Base-by-base conservation (phyloP, 441 rosid genomes). In the Kokia cookei region DNA sequence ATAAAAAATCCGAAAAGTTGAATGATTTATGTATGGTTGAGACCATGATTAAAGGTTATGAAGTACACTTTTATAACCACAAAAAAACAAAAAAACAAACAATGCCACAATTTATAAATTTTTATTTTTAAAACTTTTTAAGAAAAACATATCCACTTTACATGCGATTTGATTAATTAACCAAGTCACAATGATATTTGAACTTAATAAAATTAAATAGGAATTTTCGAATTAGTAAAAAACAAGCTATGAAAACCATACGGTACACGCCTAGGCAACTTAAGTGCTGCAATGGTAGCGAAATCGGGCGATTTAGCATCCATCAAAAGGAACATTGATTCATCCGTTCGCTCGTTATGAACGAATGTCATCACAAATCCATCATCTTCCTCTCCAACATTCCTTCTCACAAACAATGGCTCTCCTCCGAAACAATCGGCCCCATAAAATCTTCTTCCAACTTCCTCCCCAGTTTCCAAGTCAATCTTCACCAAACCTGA, bases 391-490 rank as follows among this genome's bases (percentile, higher is more conserved):
- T 11, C 69, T 5, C 24, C 40, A 4, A 3, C 66, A 2, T 82
- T 68, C 37, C 72, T 76, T n/a, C 80, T 70, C 50, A 82, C 84
- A 17, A 85, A 82, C 26, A 76, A 77, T 5, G 85, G 84, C 74
- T 82, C 83, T 2, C 88, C 86, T 29, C 88, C 88, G 12, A 42
- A 85, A 54, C 88, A 79, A n/a, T 77, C 69, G 2, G 63, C 48
- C 35, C 78, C 86, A 27, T 71, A 85, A 59, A 77, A 74, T 76
- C 83, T 65, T n/a, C 27, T 66, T 1, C 82, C 76, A 42, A 79
- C 84, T 59, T 73, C 77, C 3, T 70, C 12, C 32, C 75, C 76
- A 17, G n/a, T 79, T 35, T 73, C 77, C 32, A 79, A 11, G 59
- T 79, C 75, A 27, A 79, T 72, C 40, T 79, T 79, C 73, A 76